Evolutionary conservation across 148 eudicot species (phyloP).

Genomic region (Dysphania ambrosioides): DNA sequence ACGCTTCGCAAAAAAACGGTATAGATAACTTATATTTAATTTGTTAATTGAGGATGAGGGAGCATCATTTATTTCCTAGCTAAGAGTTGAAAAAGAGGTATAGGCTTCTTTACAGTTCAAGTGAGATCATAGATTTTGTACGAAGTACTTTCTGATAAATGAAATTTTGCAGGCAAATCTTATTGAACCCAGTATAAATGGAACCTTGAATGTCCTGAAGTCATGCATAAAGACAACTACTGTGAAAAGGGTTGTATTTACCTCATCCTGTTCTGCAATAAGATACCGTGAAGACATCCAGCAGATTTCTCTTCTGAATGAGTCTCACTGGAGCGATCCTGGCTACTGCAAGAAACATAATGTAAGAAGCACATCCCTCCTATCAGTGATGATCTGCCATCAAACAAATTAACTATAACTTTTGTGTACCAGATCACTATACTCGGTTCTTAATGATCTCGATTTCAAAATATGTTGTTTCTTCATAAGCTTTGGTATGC

Average conservation of each 20-base stretch:
- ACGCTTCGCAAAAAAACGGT: neutral
- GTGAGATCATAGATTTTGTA: neutral
- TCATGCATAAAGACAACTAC: slow-evolving; percentile 66
- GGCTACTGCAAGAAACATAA: slow-evolving; percentile 69
- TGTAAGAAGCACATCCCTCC: slow-evolving; percentile 33
- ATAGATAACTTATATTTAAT: neutral
- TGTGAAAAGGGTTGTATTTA: slow-evolving; percentile 71
- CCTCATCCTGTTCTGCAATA: slow-evolving; percentile 92
- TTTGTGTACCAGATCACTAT: neutral
- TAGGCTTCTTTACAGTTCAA: neutral
- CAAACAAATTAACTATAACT: neutral
- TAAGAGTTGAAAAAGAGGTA: neutral
- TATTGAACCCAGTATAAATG: slow-evolving; percentile 72
- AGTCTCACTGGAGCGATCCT: slow-evolving; percentile 91
- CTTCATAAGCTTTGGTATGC: slow-evolving; percentile 81
- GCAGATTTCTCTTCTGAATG: slow-evolving; percentile 59
- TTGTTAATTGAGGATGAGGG: neutral
- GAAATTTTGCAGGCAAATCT: slow-evolving; percentile 51
- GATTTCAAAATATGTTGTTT: neutral
- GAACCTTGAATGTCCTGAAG: slow-evolving; percentile 73
- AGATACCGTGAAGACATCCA: slow-evolving; percentile 64
- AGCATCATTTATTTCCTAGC: neutral
- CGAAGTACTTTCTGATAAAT: neutral
- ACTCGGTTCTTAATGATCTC: neutral
- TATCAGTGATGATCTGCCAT: neutral